Evolutionary conservation across 129 eudicot genomes (phyloP).

Genomic region (Kitagawia praeruptora): DNA sequence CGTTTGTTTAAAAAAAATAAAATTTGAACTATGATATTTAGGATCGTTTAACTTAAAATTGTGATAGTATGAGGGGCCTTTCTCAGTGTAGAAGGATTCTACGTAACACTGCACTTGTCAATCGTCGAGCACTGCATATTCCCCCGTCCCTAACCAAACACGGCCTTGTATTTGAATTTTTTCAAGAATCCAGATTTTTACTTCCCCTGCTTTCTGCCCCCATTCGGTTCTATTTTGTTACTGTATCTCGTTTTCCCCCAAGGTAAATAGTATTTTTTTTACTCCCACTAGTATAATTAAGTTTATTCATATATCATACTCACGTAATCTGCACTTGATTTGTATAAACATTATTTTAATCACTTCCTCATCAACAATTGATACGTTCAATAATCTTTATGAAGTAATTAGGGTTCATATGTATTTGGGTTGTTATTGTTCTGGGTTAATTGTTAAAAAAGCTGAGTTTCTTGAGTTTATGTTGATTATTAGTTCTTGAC

Average conservation of each 20-base stretch:
- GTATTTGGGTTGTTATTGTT: neutral
- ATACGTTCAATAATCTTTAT: neutral
- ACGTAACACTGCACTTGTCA: too few relatives aligned
- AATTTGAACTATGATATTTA: too few relatives aligned
- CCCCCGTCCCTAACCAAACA: too few relatives aligned
- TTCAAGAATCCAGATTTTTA: neutral
- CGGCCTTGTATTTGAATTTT: neutral
- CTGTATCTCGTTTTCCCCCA: neutral
- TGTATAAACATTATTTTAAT: neutral
- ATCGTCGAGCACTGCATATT: too few relatives aligned
- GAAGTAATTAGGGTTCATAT: neutral
- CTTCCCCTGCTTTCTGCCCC: neutral
- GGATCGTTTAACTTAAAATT: too few relatives aligned
- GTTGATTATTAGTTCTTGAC: too few relatives aligned
- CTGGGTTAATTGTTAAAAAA: neutral
- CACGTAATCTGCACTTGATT: neutral
- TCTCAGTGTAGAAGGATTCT: too few relatives aligned
- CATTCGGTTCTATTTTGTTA: neutral
- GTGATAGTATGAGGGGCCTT: too few relatives aligned
- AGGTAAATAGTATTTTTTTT: neutral
- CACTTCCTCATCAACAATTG: neutral
- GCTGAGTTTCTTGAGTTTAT: neutral
- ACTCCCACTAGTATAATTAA: neutral
- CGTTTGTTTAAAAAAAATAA: too few relatives aligned
- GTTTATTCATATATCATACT: neutral